These are phyloP conservation scores for Microcyclospora tardicrescens DNA, from an alignment of 2,329 filamentous ascomycete species.

Conservation along the genomic window DNA sequence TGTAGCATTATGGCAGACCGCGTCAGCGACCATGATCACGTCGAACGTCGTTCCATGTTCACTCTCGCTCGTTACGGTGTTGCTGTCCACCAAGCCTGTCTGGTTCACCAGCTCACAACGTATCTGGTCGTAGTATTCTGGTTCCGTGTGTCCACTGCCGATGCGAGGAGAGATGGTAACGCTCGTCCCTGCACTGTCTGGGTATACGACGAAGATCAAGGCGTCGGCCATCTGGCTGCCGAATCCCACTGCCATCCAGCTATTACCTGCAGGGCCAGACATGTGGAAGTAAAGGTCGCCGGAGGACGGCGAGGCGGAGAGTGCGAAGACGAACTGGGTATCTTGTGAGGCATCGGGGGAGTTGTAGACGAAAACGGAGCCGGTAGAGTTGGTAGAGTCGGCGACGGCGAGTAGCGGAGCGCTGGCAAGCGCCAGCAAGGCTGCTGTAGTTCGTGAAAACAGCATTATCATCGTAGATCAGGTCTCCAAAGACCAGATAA, in stretches of 20 bases:
- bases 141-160: conserved; percentile 23
- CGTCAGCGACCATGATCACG: conserved; percentile 16
- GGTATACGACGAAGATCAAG: conserved; percentile 33
- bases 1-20: conserved; percentile 26
- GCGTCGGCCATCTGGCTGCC: conserved; percentile 29
- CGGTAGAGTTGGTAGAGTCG: neutral
- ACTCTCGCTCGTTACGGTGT: conserved; percentile 5
- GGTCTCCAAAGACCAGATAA: too few relatives aligned
- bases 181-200: conserved; percentile 19
- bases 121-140: conserved; percentile 17
- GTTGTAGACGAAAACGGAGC: conserved; percentile 9
- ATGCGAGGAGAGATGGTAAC: conserved; percentile 27
- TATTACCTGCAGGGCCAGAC: conserved; percentile 21
- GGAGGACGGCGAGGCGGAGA: conserved; percentile 7
- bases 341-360: conserved; percentile 1
- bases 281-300: conserved; percentile 15
- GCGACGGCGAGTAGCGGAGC: neutral
- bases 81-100: conserved; percentile 8
- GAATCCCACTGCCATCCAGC: conserved; percentile 32
- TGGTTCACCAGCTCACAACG: conserved; percentile 12
- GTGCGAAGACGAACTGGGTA: conserved; percentile 9
- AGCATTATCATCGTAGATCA: too few relatives aligned
- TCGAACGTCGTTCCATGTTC: conserved; percentile 1
- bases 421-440: too few relatives aligned
- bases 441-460: too few relatives aligned